These are phyloP conservation scores for Pythium chondricola DNA, from an alignment of 352 stramenopile genomes.

Conservation along the genomic window DNA sequence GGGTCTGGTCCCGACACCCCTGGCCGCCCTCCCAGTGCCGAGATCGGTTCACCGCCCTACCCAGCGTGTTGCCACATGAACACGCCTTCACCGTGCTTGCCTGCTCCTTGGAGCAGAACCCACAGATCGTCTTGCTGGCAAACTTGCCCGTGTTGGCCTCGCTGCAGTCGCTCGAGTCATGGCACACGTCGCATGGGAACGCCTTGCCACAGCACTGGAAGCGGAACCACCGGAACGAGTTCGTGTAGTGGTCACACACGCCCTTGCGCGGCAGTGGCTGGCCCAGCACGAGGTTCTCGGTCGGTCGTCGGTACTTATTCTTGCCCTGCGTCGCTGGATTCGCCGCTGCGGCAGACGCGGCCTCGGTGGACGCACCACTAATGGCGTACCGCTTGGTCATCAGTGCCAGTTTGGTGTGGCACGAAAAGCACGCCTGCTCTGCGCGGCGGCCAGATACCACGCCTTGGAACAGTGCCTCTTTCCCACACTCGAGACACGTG, in stretches of 20 bases:
- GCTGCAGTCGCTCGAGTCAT: constrained; percentile 63
- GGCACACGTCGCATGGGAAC: constrained; percentile 78
- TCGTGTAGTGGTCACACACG: constrained; percentile 71
- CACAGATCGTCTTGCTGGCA: constrained; percentile 79
- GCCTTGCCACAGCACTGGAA: constrained; percentile 83
- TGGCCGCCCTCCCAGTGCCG: constrained; percentile 73
- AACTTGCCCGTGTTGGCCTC: constrained; percentile 71
- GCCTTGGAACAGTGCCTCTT: constrained; percentile 54
- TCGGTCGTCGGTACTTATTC: constrained; percentile 30
- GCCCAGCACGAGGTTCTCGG: constrained; percentile 57
- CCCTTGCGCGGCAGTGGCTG: constrained; percentile 67
- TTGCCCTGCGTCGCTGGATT: background rate
- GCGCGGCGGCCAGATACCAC: constrained; percentile 42
- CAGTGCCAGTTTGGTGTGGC: constrained; percentile 73
- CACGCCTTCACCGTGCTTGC: constrained; percentile 69
- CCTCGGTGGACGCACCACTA: constrained; percentile 7
- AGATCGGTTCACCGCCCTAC: constrained; percentile 33
- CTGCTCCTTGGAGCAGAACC: constrained; percentile 78
- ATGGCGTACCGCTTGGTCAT: constrained; percentile 54
- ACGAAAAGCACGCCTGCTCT: constrained; percentile 66
- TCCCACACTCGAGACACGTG: constrained; percentile 59
- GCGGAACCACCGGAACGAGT: constrained; percentile 77
- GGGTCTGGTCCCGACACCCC: constrained; percentile 52
- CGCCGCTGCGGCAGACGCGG: background rate
- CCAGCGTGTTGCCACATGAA: constrained; percentile 66